These are phyloP conservation scores for Ustulina deusta DNA, from an alignment of 2,329 filamentous ascomycete species.

Conservation along the genomic window DNA sequence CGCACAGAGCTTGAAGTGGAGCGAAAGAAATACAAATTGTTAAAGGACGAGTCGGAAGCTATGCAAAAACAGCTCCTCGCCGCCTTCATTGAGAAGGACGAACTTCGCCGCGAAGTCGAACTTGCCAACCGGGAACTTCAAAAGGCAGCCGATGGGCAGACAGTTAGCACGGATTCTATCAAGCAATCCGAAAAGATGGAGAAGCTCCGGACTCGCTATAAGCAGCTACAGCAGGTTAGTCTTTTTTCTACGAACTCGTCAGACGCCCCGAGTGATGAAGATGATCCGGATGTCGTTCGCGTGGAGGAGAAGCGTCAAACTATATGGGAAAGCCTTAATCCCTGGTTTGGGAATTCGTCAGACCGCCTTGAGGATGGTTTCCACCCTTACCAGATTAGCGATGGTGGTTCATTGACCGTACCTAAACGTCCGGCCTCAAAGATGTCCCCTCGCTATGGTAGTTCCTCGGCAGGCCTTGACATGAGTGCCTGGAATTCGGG, in stretches of 20 bases:
- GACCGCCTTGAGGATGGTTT: constrained; percentile 35
- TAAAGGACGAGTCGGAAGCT: constrained; percentile 65
- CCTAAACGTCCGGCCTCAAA: constrained; percentile 35
- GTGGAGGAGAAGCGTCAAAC: constrained; percentile 44
- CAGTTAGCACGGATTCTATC: constrained; percentile 50
- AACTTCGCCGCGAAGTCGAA: constrained; percentile 67
- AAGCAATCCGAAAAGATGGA: constrained; percentile 66
- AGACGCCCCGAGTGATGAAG: constrained; percentile 27
- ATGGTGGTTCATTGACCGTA: constrained; percentile 35
- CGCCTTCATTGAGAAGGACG: constrained; percentile 70
- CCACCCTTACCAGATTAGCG: constrained; percentile 38
- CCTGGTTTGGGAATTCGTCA: constrained; percentile 28
- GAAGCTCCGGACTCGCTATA: constrained; percentile 67
- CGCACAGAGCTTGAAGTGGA: constrained; percentile 68
- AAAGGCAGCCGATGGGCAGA: constrained; percentile 50
- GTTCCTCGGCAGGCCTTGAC: constrained; percentile 10
- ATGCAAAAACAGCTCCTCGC: constrained; percentile 71
- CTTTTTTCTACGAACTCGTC: constrained; percentile 34
- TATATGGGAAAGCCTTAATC: constrained; percentile 42
- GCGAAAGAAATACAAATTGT: constrained; percentile 62
- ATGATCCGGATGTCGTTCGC: constrained; percentile 39
- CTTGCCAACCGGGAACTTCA: constrained; percentile 58
- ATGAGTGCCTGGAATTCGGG: constrained; percentile 16
- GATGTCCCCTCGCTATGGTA: not conserved
- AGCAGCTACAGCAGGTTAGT: constrained; percentile 71